A percentile compares a stretch with the other conserved stretches of the same genome.
Conservation (phyloP, 2,329 filamentous ascomycete genomes). For the Verruconis gallopava region DNA sequence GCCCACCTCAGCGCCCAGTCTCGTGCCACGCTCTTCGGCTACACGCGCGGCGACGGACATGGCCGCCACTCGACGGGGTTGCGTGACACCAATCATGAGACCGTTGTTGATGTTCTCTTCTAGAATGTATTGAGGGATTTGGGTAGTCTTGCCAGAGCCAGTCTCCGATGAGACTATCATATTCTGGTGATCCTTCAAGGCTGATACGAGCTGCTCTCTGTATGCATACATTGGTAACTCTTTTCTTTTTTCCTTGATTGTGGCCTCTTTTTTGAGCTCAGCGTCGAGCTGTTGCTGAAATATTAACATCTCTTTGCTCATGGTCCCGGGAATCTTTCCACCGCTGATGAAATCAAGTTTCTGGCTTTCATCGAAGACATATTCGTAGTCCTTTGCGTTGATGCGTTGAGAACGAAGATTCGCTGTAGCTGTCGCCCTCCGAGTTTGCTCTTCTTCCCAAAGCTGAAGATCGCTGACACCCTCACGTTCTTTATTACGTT, state of each 20-base stretch:
- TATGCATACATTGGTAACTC: constrained; percentile 84
- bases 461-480: constrained; percentile 91
- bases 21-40: constrained; percentile 82
- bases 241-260: constrained; percentile 84
- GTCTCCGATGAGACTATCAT: constrained; percentile 91
- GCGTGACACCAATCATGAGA: constrained; percentile 81
- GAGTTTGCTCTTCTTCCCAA: constrained; percentile 83
- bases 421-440: constrained; percentile 80
- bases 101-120: constrained; percentile 85
- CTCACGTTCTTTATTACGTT: constrained; percentile 76
- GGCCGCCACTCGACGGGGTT: constrained; percentile 86
- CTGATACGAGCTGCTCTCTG: constrained; percentile 72
- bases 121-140: constrained; percentile 84
- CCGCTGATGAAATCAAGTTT: constrained; percentile 77
- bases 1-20: constrained; percentile 82
- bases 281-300: constrained; percentile 73
- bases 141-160: constrained; percentile 89
- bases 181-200: constrained; percentile 73
- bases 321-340: constrained; percentile 57
- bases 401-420: constrained; percentile 53
- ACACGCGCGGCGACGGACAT: constrained; percentile 98
- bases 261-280: constrained; percentile 75
- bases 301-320: constrained; percentile 63
- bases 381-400: constrained; percentile 77
- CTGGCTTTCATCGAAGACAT: constrained; percentile 81